phyloP scores from a whole-genome alignment of 2,329 filamentous ascomycete genomes.

The Colletotrichum sojae region DNA sequence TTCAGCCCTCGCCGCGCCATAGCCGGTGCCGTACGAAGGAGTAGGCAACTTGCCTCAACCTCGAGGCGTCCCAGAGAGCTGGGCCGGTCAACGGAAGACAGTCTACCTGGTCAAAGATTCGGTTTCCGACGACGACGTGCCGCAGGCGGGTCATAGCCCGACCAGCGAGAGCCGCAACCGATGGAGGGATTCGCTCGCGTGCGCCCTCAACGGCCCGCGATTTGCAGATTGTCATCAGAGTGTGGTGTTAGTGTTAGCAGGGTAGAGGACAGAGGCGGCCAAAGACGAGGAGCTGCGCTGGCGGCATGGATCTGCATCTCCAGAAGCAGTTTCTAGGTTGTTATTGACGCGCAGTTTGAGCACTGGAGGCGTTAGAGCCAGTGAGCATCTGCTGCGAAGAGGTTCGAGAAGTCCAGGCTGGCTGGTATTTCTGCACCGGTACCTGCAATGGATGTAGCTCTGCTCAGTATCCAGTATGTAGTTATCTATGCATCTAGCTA shows the following conservation, averaged over 20 bases:
- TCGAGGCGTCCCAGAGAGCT: constrained; percentile 24
- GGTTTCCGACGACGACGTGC: constrained; percentile 34
- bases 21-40: constrained; percentile 38
- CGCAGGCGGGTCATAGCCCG: constrained; percentile 40
- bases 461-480: constrained; percentile 25
- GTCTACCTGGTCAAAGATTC: constrained; percentile 1
- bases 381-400: background rate
- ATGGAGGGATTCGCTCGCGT: constrained; percentile 32
- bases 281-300: constrained; percentile 1
- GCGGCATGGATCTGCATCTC: constrained; percentile 16
- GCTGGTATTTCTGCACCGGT: constrained; percentile 5
- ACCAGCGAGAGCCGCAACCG: constrained; percentile 39
- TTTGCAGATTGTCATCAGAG: constrained; percentile 36
- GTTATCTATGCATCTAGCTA: constrained; percentile 17
- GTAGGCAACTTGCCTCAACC: constrained; percentile 30
- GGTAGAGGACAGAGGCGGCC: constrained; percentile 2
- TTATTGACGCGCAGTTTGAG: background rate
- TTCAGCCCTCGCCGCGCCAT: constrained; percentile 40
- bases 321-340: constrained; percentile 22
- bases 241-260: constrained; percentile 38
- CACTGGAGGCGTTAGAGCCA: background rate
- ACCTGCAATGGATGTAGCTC: constrained; percentile 15
- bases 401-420: background rate
- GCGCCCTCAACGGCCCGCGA: constrained; percentile 39
- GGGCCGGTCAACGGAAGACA: constrained; percentile 1